Base-by-base conservation (phyloP, 148 eudicot species). In the Rhododendron ovatum region DNA sequence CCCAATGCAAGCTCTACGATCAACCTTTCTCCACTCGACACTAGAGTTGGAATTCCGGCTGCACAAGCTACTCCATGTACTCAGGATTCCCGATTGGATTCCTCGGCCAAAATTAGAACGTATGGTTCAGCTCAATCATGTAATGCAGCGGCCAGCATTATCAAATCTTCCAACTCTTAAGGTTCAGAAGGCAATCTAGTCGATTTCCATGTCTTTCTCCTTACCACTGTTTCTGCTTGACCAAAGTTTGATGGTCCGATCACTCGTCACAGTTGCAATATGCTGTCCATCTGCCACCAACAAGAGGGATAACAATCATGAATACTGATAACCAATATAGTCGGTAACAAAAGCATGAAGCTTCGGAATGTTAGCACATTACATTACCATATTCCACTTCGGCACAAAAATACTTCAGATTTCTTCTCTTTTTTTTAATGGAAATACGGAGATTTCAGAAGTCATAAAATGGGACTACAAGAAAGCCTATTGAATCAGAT, bases 161-260 rank as follows among this genome's bases (percentile, higher is more conserved):
- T 47, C 24, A 30, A 28, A 69, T 28, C 18, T 10, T 67, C 12
- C 0, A 10, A 69, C 30, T 20, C 5, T 69, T 17, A 69, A 69
- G 12, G 17, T n/a, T 67, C 37, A 37, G n/a, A 65, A 41, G 10
- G 43, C 47, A 63, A 65, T 77, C 85, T 81, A 95, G 90, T 91
- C 98, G 5, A 94, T 61, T 75, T 95, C 98, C 99, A 97, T 97
- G 12, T 87, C 90, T 87, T 89, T 95, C 30, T 93, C 98, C 83
- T 89, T 92, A 37, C 86, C 91, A 50, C 76, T 65, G 73, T 78
- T 87, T 87, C 84, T 92, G 90, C 91, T 89, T 20, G 98, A 92
- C 98, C 98, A 95, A 28, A 94, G 82, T 85, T 97, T 97, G 88
- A 97, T 94, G 14, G 95, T 95, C 78, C 98, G 91, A 88, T 97